Base-by-base conservation (phyloP, 495 filamentous ascomycete species). In the Massariosphaeria phaeospora region DNA sequence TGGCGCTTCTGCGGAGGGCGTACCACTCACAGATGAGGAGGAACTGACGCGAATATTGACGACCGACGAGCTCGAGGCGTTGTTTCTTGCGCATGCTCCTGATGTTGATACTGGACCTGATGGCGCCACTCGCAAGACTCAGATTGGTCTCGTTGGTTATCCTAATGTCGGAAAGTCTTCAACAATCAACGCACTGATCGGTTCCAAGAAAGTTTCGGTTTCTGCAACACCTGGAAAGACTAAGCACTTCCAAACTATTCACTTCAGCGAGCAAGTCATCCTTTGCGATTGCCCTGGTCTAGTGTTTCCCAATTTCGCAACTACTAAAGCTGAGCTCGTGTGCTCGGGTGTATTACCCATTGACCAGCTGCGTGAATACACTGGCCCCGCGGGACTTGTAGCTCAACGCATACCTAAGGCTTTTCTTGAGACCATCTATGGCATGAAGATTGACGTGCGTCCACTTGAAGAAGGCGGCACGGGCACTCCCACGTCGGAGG, bases 131-230 rank as follows among this genome's bases (percentile, higher is more conserved):
- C 78, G 78, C 57, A 96, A 91, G 68, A 84, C 88, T 15, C 79
- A 84, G 52, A 93, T 99, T 63, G 94, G 94, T 59, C 78, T 99
- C 12, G 93, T 99, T 46, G 94, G 94, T 26, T 99, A 99, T 73
- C 94, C 94, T 57, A 99, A 99, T 72, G 94, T 97, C 60, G 94
- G 94, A 65, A 99, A 99, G 71, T 97, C 94, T 6, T 95, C 89
- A 34, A 99, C 94, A 7, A 97, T 99, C 76, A 99, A 99, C 73
- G 91, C 94, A 11, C 81, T 99, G 34, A 88, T 96, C 52, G 94
- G 94, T 45, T 85, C 94, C 48, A 97, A 96, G 78, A 97, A 97
- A 72, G 94, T 99, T 3, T 96, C 91, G 1, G 94, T 99, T 34
- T 97, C 94, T 33, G 83, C 91, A 24, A 99, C 94, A 1, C 94